These are phyloP conservation scores for Lactifluus echinatus DNA, from an alignment of 768 basidiomycete genomes.

Conservation along the genomic window DNA sequence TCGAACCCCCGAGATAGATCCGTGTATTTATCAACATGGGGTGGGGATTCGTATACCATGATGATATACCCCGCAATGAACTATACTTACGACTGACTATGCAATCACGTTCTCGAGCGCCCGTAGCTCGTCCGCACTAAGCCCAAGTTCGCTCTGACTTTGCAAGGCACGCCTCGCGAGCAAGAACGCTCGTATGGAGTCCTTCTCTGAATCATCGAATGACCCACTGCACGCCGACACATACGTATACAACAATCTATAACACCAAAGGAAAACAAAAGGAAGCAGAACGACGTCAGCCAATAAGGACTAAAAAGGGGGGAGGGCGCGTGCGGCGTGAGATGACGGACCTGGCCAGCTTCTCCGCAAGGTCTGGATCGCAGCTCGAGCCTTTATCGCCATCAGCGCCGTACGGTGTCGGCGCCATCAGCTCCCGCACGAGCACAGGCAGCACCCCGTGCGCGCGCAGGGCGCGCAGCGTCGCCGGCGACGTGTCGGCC, in stretches of 20 bases:
- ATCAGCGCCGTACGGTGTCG: conserved; percentile 57
- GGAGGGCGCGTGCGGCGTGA: not conserved
- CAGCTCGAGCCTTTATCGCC: conserved; percentile 53
- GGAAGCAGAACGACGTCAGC: no score
- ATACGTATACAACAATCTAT: conserved; percentile 19
- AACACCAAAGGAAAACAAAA: not conserved
- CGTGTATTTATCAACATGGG: not conserved
- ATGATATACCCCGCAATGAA: not conserved
- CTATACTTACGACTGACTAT: not conserved
- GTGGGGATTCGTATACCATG: not conserved
- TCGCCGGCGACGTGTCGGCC: conserved; percentile 39
- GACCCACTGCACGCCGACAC: conserved; percentile 12
- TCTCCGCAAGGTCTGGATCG: conserved; percentile 62
- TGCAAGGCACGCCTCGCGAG: not conserved
- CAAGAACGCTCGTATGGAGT: conserved; percentile 6
- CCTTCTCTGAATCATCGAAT: conserved; percentile 14
- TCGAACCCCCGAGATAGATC: not conserved
- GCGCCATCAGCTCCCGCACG: conserved; percentile 43
- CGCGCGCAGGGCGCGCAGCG: conserved; percentile 41
- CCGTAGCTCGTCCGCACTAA: conserved; percentile 1
- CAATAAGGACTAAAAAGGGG: not conserved
- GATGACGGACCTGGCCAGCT: conserved; percentile 41
- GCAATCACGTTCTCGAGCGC: conserved; percentile 3
- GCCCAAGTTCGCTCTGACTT: conserved; percentile 4
- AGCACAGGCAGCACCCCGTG: conserved; percentile 42